phyloP scores from a whole-genome alignment of 2,329 filamentous ascomycete species.

The Talaromyces atroroseus region DNA sequence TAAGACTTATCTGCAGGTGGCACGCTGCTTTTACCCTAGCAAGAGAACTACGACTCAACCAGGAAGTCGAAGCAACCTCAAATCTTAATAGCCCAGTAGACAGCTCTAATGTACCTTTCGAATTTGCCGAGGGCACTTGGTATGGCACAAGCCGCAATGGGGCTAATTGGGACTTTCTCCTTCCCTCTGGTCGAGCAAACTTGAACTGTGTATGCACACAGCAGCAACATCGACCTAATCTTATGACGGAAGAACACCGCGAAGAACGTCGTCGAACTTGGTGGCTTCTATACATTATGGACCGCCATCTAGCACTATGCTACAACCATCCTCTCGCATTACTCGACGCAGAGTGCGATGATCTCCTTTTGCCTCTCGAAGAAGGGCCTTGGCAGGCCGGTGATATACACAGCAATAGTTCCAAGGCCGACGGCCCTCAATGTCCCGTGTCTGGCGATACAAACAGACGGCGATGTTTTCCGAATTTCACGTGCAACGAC shows the following conservation, averaged over 20 bases:
- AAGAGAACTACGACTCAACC: constrained; percentile 77
- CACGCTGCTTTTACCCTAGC: constrained; percentile 89
- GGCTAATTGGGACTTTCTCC: constrained; percentile 21
- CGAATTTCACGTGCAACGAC: constrained; percentile 75
- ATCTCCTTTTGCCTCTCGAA: constrained; percentile 77
- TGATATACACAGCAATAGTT: constrained; percentile 59
- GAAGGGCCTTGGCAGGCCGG: constrained; percentile 82
- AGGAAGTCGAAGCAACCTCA: constrained; percentile 57
- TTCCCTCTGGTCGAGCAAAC: constrained; percentile 31
- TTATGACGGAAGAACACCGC: constrained; percentile 70
- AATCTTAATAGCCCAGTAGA: constrained; percentile 25
- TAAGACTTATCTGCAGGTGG: constrained; percentile 48
- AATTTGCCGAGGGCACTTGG: constrained; percentile 28
- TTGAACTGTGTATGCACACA: constrained; percentile 34
- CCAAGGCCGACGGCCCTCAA: constrained; percentile 32
- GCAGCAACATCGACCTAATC: constrained; percentile 18
- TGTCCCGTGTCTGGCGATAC: constrained; percentile 29
- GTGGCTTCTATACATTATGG: constrained; percentile 91
- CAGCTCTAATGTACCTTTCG: constrained; percentile 26
- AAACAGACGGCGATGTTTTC: constrained; percentile 57
- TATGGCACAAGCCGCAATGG: constrained; percentile 43
- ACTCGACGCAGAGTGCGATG: constrained; percentile 81
- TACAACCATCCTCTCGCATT: constrained; percentile 87
- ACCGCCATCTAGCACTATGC: constrained; percentile 83
- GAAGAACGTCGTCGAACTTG: constrained; percentile 86